Base-by-base conservation (phyloP, 768 basidiomycete genomes). In the Paxillus involutus region DNA sequence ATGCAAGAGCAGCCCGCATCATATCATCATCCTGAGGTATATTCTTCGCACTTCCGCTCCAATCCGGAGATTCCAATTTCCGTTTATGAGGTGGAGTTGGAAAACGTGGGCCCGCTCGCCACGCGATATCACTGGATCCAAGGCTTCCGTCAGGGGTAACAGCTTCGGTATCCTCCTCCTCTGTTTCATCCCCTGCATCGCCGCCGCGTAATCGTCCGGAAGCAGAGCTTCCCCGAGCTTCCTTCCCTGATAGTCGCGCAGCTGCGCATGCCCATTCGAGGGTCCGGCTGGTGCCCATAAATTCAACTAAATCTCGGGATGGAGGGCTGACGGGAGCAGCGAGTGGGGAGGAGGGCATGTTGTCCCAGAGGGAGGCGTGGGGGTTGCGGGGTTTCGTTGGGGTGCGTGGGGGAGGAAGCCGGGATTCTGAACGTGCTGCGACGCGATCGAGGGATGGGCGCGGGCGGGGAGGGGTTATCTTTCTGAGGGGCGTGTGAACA, bases 1-100 rank as follows among this genome's bases (percentile, higher is more conserved):
- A 69, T 41, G 81, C 82, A 39, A 86, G 71, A 26, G 87, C 87
- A 21, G 85, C 87, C 56, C 80, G 80, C 82, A 89, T 85, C 70
- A 82, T 81, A 52, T 86, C 86, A 33, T 85, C 81, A 64, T 87
- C 83, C 43, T 79, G 76, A 63, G 55, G 57, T 7, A 7, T 53
- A 21, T 55, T 56, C 55, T 69, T 63, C 24, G 21, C 45, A 0
- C 14, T 48, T 42, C 11, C 35, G 32, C 36, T 37, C 35, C 7
- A 51, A 11, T n/a, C 17, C 8, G 47, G 44, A 19, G 16, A 37
- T 29, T 44, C 29, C 29, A 33, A 7, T 17, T 42, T 14, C 54
- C 52, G 54, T 41, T 43, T 55, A 19, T 37, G 48, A 47, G n/a
- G 19, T 8, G 40, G 29, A 26, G 39, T 43, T 16, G 47, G 49